Base-by-base conservation (phyloP, 2,329 filamentous ascomycete genomes). In the Thelonectria olida region DNA sequence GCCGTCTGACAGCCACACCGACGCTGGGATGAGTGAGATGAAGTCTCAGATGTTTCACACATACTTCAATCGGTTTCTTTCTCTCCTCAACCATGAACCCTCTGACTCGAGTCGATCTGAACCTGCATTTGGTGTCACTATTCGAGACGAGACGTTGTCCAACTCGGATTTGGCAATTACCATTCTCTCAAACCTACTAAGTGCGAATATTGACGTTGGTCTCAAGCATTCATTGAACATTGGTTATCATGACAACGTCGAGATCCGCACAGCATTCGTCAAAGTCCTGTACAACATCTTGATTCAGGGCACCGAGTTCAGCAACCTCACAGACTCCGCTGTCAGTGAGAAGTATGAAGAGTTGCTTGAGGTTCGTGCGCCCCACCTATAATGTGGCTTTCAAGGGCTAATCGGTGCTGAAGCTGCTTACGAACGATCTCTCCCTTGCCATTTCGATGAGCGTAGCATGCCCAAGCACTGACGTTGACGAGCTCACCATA, bases 41-140 rank as follows among this genome's bases (percentile, higher is more conserved):
- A 91, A 91, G 71, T 89, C 87, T 1, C 86, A 90, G 68, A 88
- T 91, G 84, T 91, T 91, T 69, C 87, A 90, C 63, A 87, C 85
- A 7, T 91, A 91, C 72, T 91, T 91, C 76, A 90, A 89, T 63
- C 82, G 88, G 7, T 91, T 91, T 69, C 78, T 91, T 19, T 89
- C 87, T 1, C 77, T 91, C 5, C 79, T 91, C 25, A 89, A 89
- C 62, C 80, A 86, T 50, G 87, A 90, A 55, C 75, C 81, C 0
- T 68, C 77, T 7, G 85, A 88, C 38, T 54, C 70, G 17, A 66
- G 59, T 13, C 66, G 64, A 54, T 52, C 67, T 17, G 73, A 77
- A 20, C 64, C 71, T 13, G 62, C 63, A 34, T 63, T 77, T 10
- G 72, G 77, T n/a, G 69, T 78, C 4, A 64, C 76, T 2, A 72